Base-by-base conservation (phyloP, 1,284 basidiomycete genomes). In the Trametes sp. region DNA sequence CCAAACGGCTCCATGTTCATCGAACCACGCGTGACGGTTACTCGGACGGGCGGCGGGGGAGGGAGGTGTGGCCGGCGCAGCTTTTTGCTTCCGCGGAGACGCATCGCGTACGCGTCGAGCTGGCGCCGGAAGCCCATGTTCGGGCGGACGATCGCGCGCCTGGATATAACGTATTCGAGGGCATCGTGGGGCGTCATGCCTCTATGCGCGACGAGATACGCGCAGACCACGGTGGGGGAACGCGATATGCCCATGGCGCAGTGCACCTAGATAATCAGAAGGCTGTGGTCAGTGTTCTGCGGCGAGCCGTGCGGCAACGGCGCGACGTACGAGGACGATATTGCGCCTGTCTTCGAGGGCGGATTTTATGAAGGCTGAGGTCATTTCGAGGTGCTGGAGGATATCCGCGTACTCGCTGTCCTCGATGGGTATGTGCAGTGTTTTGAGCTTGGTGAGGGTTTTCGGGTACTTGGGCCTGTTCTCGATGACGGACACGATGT, bases 161-260 rank as follows among this genome's bases (percentile, higher is more conserved):
- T 70, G 21, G 63, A 63, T 46, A 58, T 65, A 21, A 79, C 73
- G 54, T 73, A 76, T 13, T 66, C 68, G 51, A 80, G 63, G 14
- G 79, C 75, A 21, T 78, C 74, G 23, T 64, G 31, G 9, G 76
- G 69, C 10, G 68, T 65, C 74, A 78, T 76, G n/a, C 64, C 48
- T 23, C 50, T 67, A 9, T 74, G 71, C 14, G 79, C 78, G 75
- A 86, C 78, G 51, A 86, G 77, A 69, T 85, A 85, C 4, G 83
- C 85, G 62, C 83, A 81, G 50, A 86, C 82, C 60, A 85, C 78
- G 9, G 82, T 83, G 9, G 84, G 79, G 38, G 80, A 82, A 44
- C 85, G 79, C 52, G 81, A 84, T 33, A 86, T 81, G 55, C 85
- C 85, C 69, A 83, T 81, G 38, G 83, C 74, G 73, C 85, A 86